Base-by-base conservation (phyloP, 2,329 filamentous ascomycete species). In the Mycocentrospora acerina region DNA sequence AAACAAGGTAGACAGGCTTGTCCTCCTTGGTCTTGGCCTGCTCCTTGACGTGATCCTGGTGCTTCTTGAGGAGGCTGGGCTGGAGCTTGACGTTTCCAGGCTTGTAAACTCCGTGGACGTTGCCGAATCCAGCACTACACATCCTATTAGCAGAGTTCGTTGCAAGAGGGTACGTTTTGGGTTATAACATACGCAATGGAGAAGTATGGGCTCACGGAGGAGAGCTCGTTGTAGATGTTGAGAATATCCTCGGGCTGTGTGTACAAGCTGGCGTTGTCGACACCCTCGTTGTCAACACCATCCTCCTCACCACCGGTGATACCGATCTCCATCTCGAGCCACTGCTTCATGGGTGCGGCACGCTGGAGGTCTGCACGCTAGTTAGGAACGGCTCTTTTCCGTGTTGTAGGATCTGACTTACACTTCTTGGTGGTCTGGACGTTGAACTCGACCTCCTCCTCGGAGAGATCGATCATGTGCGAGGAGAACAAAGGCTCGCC, bases 71-170 rank as follows among this genome's bases (percentile, higher is more conserved):
- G 35, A 98, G 85, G 76, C 95, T 88, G 42, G 93, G 93, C 78
- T 95, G 90, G 52, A 98, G 85, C 76, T 88, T 88, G 74, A 97
- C 93, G 74, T 97, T 97, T 62, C 90, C 87, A 43, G 90, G 90
- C 82, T 95, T 94, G 84, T 97, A 97, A 63, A 98, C 91, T 72
- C 93, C 93, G 79, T 98, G 93, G 46, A 97, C 93, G 73, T 98
- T 98, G 59, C 93, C 93, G 77, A 98, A 98, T 58, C 90, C 93
- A 65, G 93, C 93, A 22, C 19, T 22, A 6, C 9, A 9, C 19
- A 22, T 9, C 5, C 57, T 6, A 11, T 28, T 28, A 28, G 26
- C 12, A 15, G 4, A 12, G 26, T 28, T 6, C 26, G 26, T 6
- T 7, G n/a, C n/a, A n/a, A n/a, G n/a, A n/a, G 4, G 14, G 26